phyloP scores from a whole-genome alignment of 169 alveolate species.

The Cryptosporidium viatorum region DNA sequence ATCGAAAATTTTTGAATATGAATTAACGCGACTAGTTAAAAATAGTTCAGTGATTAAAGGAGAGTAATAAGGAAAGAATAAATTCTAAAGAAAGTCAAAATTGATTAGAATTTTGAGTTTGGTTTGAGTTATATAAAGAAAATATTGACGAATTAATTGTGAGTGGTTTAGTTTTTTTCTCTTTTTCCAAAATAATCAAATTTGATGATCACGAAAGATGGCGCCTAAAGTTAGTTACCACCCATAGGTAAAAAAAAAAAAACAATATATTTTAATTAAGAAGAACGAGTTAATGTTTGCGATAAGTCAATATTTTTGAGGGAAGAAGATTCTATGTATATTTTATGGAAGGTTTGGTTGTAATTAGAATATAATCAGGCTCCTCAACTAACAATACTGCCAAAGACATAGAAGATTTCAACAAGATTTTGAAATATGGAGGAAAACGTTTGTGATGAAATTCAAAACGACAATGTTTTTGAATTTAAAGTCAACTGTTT shows the following conservation, averaged over 20 bases:
- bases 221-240: constrained; percentile 3
- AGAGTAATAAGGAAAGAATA: neutral
- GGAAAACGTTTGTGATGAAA: neutral
- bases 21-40: neutral
- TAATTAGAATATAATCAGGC: neutral
- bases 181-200: neutral
- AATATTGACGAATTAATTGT: neutral
- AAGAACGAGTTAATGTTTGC: neutral
- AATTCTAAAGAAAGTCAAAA: too few relatives aligned
- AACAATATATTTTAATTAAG: neutral
- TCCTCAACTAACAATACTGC: neutral
- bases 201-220: neutral
- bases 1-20: neutral
- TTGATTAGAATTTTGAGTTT: too few relatives aligned
- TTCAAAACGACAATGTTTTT: constrained; percentile 12
- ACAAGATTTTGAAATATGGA: neutral
- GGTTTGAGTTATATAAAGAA: too few relatives aligned
- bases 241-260: neutral
- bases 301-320: neutral
- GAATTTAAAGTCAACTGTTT: constrained; percentile 49
- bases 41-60: neutral
- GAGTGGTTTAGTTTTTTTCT: neutral
- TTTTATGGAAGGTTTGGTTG: neutral
- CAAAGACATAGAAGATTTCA: neutral
- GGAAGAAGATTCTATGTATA: neutral